These are phyloP conservation scores for Pseudoperonospora humuli DNA, from an alignment of 352 stramenopile species.

Conservation along the genomic window DNA sequence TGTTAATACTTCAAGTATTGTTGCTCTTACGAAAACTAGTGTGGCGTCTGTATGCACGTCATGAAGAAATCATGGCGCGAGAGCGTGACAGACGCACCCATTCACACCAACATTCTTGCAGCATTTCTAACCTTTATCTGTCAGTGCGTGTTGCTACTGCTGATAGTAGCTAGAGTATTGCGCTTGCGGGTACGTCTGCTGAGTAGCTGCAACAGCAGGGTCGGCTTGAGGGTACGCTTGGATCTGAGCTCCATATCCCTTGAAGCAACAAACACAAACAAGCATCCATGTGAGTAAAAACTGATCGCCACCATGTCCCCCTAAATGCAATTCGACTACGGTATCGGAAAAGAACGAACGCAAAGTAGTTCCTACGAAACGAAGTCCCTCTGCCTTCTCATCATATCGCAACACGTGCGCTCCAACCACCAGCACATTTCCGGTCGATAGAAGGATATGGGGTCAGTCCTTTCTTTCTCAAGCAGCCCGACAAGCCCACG, in stretches of 20 bases:
- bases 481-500: conserved; percentile 11
- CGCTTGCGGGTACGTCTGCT: conserved; percentile 39
- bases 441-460: conserved; percentile 24
- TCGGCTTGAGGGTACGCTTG: conserved; percentile 42
- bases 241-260: conserved; percentile 48
- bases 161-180: conserved; percentile 71
- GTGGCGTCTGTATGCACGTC: neutral
- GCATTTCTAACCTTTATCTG: neutral
- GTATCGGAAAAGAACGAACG: conserved; percentile 15
- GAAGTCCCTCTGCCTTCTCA: conserved; percentile 19
- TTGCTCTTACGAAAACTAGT: neutral
- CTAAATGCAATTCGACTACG: conserved; percentile 12
- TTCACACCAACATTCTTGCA: neutral
- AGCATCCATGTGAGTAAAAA: conserved; percentile 12
- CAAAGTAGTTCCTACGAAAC: conserved; percentile 23
- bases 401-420: conserved; percentile 20
- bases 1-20: no score
- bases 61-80: neutral
- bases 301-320: conserved; percentile 3
- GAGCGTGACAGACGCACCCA: neutral
- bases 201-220: conserved; percentile 13
- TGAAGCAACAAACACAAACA: conserved; percentile 8
- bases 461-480: conserved; percentile 16
- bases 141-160: conserved; percentile 23
- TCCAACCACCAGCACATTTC: conserved; percentile 18